Conservation (phyloP, 1,284 basidiomycete species). For the Papiliotrema terrestris region DNA sequence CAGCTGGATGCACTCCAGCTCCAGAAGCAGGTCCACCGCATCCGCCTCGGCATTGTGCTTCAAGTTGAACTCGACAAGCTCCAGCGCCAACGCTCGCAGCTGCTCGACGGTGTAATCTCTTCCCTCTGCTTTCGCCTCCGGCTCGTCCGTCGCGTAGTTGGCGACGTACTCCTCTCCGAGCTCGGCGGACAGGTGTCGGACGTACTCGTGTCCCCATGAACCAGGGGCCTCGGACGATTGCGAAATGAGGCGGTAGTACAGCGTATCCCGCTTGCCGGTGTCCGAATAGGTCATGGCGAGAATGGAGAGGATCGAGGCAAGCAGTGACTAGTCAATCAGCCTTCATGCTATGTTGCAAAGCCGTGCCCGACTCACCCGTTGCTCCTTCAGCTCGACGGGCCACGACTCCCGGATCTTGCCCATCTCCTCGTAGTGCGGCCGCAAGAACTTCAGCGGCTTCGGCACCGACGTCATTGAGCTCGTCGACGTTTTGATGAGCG, state of each 20-base stretch:
- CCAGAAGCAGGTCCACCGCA: conserved; percentile 92
- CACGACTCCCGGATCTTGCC: conserved; percentile 78
- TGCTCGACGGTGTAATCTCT: conserved; percentile 54
- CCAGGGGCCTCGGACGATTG: conserved; percentile 83
- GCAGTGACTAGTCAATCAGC: conserved; percentile 63
- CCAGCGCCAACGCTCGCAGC: conserved; percentile 70
- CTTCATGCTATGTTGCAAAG: background rate
- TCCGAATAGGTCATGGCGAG: conserved; percentile 99
- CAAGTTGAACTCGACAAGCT: conserved; percentile 88
- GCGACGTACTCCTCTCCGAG: conserved; percentile 84
- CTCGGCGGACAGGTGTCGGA: conserved; percentile 93
- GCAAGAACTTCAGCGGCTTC: conserved; percentile 97
- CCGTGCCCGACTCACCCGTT: conserved; percentile 60
- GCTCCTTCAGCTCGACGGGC: conserved; percentile 60
- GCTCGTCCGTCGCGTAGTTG: conserved; percentile 49
- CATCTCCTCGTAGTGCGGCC: conserved; percentile 88
- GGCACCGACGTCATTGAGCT: conserved; percentile 99
- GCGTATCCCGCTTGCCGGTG: conserved; percentile 88
- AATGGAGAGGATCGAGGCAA: conserved; percentile 97
- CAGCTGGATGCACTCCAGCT: conserved; percentile 84
- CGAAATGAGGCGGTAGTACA: conserved; percentile 83
- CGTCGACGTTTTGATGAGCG: conserved; percentile 91
- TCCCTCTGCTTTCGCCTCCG: conserved; percentile 21
- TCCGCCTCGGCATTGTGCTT: conserved; percentile 97
- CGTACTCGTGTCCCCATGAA: conserved; percentile 98